A percentile compares a stretch with the other conserved stretches of the same genome.
Conservation (phyloP, 129 eudicot species). For the Dittrichia graveolens region DNA sequence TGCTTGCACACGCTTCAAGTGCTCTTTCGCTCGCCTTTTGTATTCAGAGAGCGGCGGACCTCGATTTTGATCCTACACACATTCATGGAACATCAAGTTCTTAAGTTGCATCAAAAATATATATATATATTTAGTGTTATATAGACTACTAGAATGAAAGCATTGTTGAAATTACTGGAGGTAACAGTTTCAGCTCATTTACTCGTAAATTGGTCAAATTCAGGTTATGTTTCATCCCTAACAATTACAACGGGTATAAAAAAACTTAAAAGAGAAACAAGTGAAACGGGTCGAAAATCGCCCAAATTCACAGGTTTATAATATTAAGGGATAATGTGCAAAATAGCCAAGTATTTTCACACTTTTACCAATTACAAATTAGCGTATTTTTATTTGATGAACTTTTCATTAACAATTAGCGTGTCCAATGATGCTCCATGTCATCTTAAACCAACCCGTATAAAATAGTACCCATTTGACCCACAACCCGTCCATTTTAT, state of each 20-base stretch:
- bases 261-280: neutral
- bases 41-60: slow-evolving; percentile 80
- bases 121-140: neutral
- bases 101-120: neutral
- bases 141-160: neutral
- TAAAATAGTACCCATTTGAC: neutral
- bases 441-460: neutral
- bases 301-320: neutral
- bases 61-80: slow-evolving; percentile 68
- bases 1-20: slow-evolving; percentile 38
- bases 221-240: neutral
- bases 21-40: slow-evolving; percentile 52
- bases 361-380: neutral
- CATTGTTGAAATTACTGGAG: neutral
- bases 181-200: neutral
- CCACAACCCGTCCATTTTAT: slow-evolving; percentile 2
- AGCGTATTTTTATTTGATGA: too few species aligned
- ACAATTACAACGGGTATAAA: too few species aligned
- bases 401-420: too few species aligned
- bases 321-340: neutral
- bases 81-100: neutral
- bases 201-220: neutral
- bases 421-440: too few species aligned
- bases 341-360: neutral
- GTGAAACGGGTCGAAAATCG: neutral